Conservation (phyloP, 2,329 filamentous ascomycete species). For the Aspergillus sp. region DNA sequence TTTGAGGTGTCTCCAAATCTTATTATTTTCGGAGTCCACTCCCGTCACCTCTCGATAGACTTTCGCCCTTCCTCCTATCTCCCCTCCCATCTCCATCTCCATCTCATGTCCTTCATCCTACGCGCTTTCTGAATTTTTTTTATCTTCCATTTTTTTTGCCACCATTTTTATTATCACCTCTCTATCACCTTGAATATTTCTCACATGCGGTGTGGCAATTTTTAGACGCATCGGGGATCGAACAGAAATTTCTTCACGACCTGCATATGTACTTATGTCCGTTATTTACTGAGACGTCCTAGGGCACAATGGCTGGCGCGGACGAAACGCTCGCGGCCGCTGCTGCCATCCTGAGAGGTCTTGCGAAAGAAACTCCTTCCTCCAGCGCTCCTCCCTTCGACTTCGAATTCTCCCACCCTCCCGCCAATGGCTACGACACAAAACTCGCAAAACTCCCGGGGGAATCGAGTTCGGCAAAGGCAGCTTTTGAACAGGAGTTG, state of each 20-base stretch:
- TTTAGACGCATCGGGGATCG: slow-evolving; percentile 8
- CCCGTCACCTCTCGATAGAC: slow-evolving; percentile 5
- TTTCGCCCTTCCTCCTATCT: slow-evolving; percentile 8
- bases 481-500: slow-evolving; percentile 78
- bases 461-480: slow-evolving; percentile 71
- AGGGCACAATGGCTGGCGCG: slow-evolving; percentile 49
- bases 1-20: not conserved
- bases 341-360: slow-evolving; percentile 47
- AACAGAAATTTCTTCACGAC: slow-evolving; percentile 9
- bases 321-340: slow-evolving; percentile 52
- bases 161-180: slow-evolving; percentile 5
- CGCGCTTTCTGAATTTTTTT: not conserved
- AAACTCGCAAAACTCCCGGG: slow-evolving; percentile 73
- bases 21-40: slow-evolving; percentile 6
- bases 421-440: slow-evolving; percentile 53
- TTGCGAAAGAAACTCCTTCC: slow-evolving; percentile 44
- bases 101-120: slow-evolving; percentile 11
- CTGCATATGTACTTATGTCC: slow-evolving; percentile 22
- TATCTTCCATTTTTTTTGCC: not conserved
- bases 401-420: slow-evolving; percentile 32
- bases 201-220: slow-evolving; percentile 8
- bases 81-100: slow-evolving; percentile 4
- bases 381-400: slow-evolving; percentile 40
- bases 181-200: not conserved
- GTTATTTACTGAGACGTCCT: slow-evolving; percentile 23